Base-by-base conservation (phyloP, 2,329 filamentous ascomycete genomes). In the Calycina marina region DNA sequence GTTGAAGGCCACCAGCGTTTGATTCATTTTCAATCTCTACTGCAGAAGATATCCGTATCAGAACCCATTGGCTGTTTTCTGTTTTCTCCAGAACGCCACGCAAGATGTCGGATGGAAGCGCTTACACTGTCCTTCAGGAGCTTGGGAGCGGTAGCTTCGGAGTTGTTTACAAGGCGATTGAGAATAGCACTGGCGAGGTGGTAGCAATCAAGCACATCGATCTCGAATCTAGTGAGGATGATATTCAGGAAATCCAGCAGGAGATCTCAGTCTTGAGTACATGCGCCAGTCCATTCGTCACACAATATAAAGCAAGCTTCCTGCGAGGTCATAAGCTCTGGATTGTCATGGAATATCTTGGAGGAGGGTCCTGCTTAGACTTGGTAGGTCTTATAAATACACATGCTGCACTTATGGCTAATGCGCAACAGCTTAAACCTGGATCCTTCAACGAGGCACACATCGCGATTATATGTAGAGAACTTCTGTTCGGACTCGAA, bases 181-280 rank as follows among this genome's bases (percentile, higher is more conserved):
- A 96, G 50, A 83, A 77, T 53, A 64, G 73, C 16, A 94, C 88
- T 1, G 88, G 88, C 42, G 85, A 94, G 49, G 79, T 86, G 25
- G 90, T 96, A 33, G 90, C 90, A 18, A 90, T 98, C 57, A 98
- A 98, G 60, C 84, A 93, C 65, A 96, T 98, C 56, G 90, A 98
- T 56, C 82, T 98, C 52, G 90, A 98, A 60, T 93, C 88, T 37
- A 96, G 85, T 63, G 88, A 93, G 57, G 90, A 98, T 60, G 90
- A 98, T 54, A 93, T 98, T 38, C 80, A 86, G 56, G 90, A 98
- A 54, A 96, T 98, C 37, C 88, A 98, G 50, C 85, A 93, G 52
- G 90, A 98, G 55, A 96, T 98, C 45, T 80, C 84, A 3, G 80
- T 98, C 18, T 67, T 98, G 39, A 90, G 86, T 58, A 94, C 90